phyloP scores from a whole-genome alignment of 352 stramenopile species.

The Globisporangium yorkense region DNA sequence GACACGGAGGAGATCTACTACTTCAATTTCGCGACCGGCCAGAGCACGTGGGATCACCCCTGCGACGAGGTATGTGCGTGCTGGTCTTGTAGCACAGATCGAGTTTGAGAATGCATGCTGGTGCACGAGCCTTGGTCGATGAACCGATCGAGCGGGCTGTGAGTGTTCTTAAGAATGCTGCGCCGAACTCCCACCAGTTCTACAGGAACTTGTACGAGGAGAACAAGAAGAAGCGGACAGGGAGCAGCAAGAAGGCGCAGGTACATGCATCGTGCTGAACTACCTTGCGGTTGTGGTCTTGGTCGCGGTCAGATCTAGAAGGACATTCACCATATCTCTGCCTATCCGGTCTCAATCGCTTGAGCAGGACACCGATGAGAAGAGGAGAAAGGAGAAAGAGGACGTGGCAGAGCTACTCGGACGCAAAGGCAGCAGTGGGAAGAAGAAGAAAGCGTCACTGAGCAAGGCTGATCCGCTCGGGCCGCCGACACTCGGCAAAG shows the following conservation, averaged over 20 bases:
- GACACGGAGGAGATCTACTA: conserved; percentile 96
- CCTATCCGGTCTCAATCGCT: background rate
- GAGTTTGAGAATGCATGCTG: too few species aligned
- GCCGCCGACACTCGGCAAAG: conserved; percentile 30
- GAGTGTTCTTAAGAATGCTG: conserved; percentile 2
- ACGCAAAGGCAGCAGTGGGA: conserved; percentile 26
- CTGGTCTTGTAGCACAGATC: too few species aligned
- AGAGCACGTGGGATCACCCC: conserved; percentile 94
- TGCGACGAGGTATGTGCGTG: conserved; percentile 73
- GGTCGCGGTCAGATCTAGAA: too few species aligned
- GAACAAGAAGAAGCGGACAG: conserved; percentile 76
- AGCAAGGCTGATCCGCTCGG: conserved; percentile 38
- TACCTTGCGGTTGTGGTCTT: background rate
- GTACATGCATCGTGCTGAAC: conserved; percentile 10
- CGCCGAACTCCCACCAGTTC: conserved; percentile 39
- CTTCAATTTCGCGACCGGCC: conserved; percentile 91
- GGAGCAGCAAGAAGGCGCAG: conserved; percentile 29
- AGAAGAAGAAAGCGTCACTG: conserved; percentile 53
- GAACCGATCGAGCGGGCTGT: background rate
- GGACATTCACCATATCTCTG: background rate
- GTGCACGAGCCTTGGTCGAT: background rate
- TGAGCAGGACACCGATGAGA: conserved; percentile 52
- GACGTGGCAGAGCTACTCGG: conserved; percentile 78
- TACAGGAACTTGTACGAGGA: conserved; percentile 92
- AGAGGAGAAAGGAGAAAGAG: conserved; percentile 78